These are phyloP conservation scores for Colletotrichum lini DNA, from an alignment of 2,329 filamentous ascomycete genomes.

Conservation along the genomic window DNA sequence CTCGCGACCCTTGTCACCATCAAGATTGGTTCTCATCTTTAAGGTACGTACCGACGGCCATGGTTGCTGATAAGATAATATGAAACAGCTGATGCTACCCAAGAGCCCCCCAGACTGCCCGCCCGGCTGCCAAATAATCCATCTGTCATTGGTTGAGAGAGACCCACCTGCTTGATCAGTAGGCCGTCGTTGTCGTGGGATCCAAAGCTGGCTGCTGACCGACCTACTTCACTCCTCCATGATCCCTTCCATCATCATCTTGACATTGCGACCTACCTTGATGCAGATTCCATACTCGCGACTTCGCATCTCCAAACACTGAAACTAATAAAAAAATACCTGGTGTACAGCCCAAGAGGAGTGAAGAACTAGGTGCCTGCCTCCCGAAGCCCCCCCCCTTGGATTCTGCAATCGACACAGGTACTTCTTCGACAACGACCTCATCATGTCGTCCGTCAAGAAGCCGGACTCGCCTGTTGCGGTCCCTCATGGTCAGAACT, in stretches of 20 bases:
- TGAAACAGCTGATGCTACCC: too few relatives aligned
- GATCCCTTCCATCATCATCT: background rate
- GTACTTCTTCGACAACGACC: conserved; percentile 8
- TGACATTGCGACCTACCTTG: background rate
- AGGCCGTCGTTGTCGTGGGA: background rate
- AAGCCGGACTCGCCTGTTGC: conserved; percentile 36
- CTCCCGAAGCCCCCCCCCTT: background rate
- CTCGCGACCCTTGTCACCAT: too few relatives aligned
- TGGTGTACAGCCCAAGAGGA: background rate
- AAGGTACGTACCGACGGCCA: too few relatives aligned
- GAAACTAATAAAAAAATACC: too few relatives aligned
- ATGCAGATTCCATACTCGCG: background rate
- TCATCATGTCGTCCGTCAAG: conserved; percentile 36
- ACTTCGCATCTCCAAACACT: background rate
- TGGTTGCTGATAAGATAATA: too few relatives aligned
- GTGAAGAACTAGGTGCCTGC: background rate
- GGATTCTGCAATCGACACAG: background rate
- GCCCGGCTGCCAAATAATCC: too few relatives aligned
- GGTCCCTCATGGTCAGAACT: conserved; percentile 40
- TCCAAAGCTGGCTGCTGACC: too few relatives aligned
- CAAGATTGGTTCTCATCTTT: too few relatives aligned
- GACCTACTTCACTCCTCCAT: background rate
- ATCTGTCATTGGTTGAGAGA: too few relatives aligned
- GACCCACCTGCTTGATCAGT: too few relatives aligned
- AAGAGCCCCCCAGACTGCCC: too few relatives aligned